Evolutionary conservation across 179 eudicot genomes (phyloP).

Genomic region (Drosera spatulata): DNA sequence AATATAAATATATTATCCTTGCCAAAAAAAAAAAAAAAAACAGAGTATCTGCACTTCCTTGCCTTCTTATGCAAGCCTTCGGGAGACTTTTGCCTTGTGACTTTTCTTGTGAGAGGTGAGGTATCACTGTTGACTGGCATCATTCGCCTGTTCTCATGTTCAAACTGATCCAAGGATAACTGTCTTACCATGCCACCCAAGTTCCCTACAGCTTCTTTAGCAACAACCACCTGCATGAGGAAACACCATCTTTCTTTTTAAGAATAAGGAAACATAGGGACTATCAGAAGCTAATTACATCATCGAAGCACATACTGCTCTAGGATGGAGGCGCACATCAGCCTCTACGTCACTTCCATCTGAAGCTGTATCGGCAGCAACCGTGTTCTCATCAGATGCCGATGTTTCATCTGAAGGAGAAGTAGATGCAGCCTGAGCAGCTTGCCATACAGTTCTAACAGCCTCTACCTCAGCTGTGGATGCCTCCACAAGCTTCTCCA

Average conservation of each 20-base stretch:
- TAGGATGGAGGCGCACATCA: constrained; percentile 90
- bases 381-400: constrained; percentile 47
- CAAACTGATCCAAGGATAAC: constrained; percentile 90
- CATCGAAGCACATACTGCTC: constrained; percentile 68
- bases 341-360: constrained; percentile 57
- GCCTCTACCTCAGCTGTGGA: constrained; percentile 96
- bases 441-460: constrained; percentile 92
- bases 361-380: constrained; percentile 43
- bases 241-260: not conserved
- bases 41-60: constrained; percentile 8
- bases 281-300: not conserved
- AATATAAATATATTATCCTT: not conserved
- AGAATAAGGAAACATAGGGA: not conserved
- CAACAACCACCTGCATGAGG: constrained; percentile 74
- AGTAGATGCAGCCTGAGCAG: constrained; percentile 70
- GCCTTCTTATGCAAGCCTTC: constrained; percentile 97
- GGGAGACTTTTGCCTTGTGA: constrained; percentile 66
- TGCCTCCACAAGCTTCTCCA: constrained; percentile 75
- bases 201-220: constrained; percentile 85
- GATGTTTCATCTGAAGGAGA: constrained; percentile 51
- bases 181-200: constrained; percentile 96
- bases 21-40: not conserved
- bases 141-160: constrained; percentile 98
- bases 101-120: constrained; percentile 48
- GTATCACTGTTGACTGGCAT: constrained; percentile 55